These are phyloP conservation scores for Apocynum venetum DNA, from an alignment of 257 asterid species.

Conservation along the genomic window DNA sequence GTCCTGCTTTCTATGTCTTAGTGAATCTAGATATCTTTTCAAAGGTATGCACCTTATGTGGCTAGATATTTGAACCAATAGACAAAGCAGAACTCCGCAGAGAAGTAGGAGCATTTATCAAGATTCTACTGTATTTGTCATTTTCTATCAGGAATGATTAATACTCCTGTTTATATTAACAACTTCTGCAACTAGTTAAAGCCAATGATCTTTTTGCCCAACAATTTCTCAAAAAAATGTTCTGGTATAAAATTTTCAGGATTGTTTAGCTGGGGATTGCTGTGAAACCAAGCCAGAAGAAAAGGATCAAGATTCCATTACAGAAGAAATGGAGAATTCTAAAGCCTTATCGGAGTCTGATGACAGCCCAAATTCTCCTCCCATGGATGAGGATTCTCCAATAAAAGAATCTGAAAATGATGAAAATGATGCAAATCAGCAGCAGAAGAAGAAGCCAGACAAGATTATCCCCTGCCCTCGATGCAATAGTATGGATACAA, in stretches of 20 bases:
- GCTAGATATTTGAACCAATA: not conserved
- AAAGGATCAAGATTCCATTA: slow-evolving; percentile 23
- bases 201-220: not conserved
- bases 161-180: not conserved
- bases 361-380: slow-evolving; percentile 24
- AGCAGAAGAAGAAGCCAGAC: slow-evolving; percentile 78
- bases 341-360: slow-evolving; percentile 24
- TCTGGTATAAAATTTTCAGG: slow-evolving; percentile 33
- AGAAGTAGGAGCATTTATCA: not conserved
- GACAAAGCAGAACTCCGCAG: not conserved
- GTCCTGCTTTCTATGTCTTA: not conserved
- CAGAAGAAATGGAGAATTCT: slow-evolving; percentile 32
- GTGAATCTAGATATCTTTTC: slow-evolving; percentile 2
- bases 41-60: slow-evolving; percentile 1
- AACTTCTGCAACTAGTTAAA: not conserved
- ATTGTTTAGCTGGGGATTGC: slow-evolving; percentile 29
- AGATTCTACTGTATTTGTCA: not conserved
- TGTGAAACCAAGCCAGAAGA: slow-evolving; percentile 24
- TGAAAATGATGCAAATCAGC: slow-evolving; percentile 41
- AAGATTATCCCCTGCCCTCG: slow-evolving; percentile 92
- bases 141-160: not conserved
- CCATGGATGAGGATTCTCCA: slow-evolving; percentile 36
- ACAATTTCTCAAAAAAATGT: slow-evolving; percentile 8
- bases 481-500: slow-evolving; percentile 86
- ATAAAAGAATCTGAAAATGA: slow-evolving; percentile 24